Percentiles rank a stretch among this genome's conserved stretches.
Evolutionary conservation across 2,329 filamentous ascomycete genomes (phyloP).

Genomic region (Macrophomina tecta): DNA sequence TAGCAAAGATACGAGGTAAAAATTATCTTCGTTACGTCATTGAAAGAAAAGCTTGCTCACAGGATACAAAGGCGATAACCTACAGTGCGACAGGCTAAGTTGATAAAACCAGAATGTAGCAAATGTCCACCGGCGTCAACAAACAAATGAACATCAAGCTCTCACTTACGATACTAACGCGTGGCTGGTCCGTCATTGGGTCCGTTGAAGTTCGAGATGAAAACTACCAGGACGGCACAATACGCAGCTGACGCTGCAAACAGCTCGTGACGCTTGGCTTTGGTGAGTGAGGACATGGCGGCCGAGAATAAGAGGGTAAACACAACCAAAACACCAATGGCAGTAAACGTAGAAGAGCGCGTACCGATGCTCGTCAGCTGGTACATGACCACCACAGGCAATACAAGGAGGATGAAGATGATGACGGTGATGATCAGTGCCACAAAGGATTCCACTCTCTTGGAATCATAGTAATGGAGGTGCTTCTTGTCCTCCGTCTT

Average conservation of each 20-base stretch:
- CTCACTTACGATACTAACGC: not conserved
- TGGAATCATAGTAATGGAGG: slow-evolving; percentile 45
- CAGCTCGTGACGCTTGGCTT: slow-evolving; percentile 44
- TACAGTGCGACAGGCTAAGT: not conserved
- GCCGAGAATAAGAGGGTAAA: slow-evolving; percentile 45
- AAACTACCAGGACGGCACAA: slow-evolving; percentile 48
- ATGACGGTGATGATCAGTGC: slow-evolving; percentile 51
- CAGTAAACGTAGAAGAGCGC: slow-evolving; percentile 44
- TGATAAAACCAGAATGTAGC: not conserved
- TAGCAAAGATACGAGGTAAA: not conserved
- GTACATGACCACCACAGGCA: slow-evolving; percentile 51
- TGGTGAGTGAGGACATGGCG: slow-evolving; percentile 46
- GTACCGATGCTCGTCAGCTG: slow-evolving; percentile 40
- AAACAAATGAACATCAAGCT: not conserved
- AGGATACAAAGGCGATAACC: not conserved
- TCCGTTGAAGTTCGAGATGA: slow-evolving; percentile 45
- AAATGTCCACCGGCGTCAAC: slow-evolving; percentile 1
- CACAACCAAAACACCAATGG: slow-evolving; percentile 50
- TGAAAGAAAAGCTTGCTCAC: not conserved
- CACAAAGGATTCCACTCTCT: slow-evolving; percentile 48
- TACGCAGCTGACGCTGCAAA: slow-evolving; percentile 48
- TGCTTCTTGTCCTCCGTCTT: slow-evolving; percentile 43
- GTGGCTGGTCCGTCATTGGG: not conserved
- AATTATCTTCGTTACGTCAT: not conserved
- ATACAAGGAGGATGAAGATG: slow-evolving; percentile 50